Percentiles rank a stretch among this genome's conserved stretches.
These are phyloP conservation scores for Neocatenulostroma microsporum DNA, from an alignment of 2,329 filamentous ascomycete genomes.

Conservation along the genomic window DNA sequence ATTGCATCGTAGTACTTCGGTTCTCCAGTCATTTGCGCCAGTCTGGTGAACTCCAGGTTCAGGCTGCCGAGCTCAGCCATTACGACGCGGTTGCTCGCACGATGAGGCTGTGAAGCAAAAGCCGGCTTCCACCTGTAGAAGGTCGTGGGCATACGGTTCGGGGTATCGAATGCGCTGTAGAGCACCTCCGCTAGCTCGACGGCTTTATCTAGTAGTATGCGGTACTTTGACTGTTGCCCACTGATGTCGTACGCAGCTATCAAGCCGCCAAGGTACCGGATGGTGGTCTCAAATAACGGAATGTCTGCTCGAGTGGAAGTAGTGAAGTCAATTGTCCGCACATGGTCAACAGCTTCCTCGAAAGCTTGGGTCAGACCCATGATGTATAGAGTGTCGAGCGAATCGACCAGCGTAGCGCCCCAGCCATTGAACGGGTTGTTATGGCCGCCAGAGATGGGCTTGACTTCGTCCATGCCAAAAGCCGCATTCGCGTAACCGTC, in stretches of 20 bases:
- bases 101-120: slow-evolving; percentile 55
- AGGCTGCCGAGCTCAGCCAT: slow-evolving; percentile 69
- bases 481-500: slow-evolving; percentile 69
- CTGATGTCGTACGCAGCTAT: slow-evolving; percentile 82
- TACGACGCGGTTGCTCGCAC: slow-evolving; percentile 50
- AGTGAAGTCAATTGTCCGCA: slow-evolving; percentile 75
- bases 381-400: slow-evolving; percentile 78
- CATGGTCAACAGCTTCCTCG: slow-evolving; percentile 62
- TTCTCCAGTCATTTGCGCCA: slow-evolving; percentile 76
- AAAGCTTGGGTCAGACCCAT: slow-evolving; percentile 75
- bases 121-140: slow-evolving; percentile 71
- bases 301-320: slow-evolving; percentile 60
- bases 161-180: slow-evolving; percentile 80
- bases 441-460: slow-evolving; percentile 58
- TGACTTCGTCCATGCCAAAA: slow-evolving; percentile 80
- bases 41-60: slow-evolving; percentile 78
- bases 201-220: slow-evolving; percentile 66
- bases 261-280: slow-evolving; percentile 82
- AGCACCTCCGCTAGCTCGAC: slow-evolving; percentile 71
- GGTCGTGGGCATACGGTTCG: slow-evolving; percentile 82
- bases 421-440: slow-evolving; percentile 85
- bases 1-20: slow-evolving; percentile 85
- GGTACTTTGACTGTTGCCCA: slow-evolving; percentile 51
- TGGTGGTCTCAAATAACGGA: slow-evolving; percentile 87
- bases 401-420: slow-evolving; percentile 80